These are phyloP conservation scores for Neonothopanus nambi DNA, from an alignment of 1,284 basidiomycete genomes.

Conservation along the genomic window DNA sequence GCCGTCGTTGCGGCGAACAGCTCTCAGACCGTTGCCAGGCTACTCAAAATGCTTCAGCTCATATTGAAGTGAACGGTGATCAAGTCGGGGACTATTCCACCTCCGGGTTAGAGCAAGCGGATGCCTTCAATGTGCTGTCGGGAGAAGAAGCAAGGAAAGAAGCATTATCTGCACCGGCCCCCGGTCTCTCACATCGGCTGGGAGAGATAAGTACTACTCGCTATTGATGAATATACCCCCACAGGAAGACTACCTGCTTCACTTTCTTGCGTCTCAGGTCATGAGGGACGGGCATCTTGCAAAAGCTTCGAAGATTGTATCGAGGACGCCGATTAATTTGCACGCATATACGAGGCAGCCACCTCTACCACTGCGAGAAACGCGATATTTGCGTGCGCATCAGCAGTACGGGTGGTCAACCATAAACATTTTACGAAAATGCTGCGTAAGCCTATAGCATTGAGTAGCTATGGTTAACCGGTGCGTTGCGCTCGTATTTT, in stretches of 20 bases:
- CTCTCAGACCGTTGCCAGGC: no score
- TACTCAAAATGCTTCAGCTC: no score
- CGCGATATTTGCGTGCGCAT: constrained; percentile 67
- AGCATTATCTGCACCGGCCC: no score
- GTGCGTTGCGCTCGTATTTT: constrained; percentile 43
- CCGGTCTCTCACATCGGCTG: background rate
- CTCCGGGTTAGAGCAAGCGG: no score
- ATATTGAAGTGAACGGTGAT: no score
- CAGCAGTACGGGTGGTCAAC: constrained; percentile 58
- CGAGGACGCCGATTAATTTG: constrained; percentile 66
- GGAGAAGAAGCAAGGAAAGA: no score
- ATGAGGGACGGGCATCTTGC: constrained; percentile 72
- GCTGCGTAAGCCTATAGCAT: constrained; percentile 62
- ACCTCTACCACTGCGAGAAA: constrained; percentile 77
- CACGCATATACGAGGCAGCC: no score
- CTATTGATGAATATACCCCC: constrained; percentile 67
- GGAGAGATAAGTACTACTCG: no score
- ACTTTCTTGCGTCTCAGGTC: constrained; percentile 74
- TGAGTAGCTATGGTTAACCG: constrained; percentile 82
- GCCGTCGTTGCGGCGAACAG: background rate
- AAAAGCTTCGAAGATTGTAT: constrained; percentile 58
- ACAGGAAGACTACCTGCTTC: constrained; percentile 73
- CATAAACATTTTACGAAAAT: constrained; percentile 61
- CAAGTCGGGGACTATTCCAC: no score
- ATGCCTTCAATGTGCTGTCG: no score